Conservation (phyloP, 306 rosid species). For the Cajanus cajan region DNA sequence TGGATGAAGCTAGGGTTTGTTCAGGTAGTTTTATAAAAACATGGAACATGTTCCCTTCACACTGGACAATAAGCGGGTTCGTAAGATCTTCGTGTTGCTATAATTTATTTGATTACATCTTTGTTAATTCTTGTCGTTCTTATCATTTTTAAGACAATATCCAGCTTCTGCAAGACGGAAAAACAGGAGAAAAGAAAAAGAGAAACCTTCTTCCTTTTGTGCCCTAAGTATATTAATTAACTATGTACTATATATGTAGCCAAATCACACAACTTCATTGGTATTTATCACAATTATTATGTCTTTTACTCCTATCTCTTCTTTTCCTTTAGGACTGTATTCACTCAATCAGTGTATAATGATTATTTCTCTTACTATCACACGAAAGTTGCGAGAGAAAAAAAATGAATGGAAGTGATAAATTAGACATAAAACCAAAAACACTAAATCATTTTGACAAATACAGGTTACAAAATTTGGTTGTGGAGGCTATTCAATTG, state of each 20-base stretch:
- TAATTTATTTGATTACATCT: neutral
- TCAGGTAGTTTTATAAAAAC: constrained; percentile 11
- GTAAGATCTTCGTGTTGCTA: neutral
- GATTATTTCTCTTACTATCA: neutral
- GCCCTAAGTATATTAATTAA: neutral
- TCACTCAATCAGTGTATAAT: neutral
- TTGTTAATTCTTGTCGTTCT: neutral
- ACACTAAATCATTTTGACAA: neutral
- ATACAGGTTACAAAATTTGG: constrained; percentile 74
- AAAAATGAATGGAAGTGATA: neutral
- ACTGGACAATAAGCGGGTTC: neutral
- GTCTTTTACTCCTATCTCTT: neutral
- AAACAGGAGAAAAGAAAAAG: neutral
- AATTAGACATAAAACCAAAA: neutral
- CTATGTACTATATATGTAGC: no score
- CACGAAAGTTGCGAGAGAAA: neutral
- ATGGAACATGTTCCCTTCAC: constrained; percentile 29
- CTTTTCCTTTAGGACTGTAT: neutral
- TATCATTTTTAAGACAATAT: neutral
- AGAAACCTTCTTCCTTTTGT: neutral
- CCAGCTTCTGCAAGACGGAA: neutral
- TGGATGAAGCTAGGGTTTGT: constrained; percentile 23
- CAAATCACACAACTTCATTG: neutral
- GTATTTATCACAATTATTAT: neutral
- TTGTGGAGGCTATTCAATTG: constrained; percentile 77